Conservation (phyloP, 345 rosid genomes). For the Trapa incisa region DNA sequence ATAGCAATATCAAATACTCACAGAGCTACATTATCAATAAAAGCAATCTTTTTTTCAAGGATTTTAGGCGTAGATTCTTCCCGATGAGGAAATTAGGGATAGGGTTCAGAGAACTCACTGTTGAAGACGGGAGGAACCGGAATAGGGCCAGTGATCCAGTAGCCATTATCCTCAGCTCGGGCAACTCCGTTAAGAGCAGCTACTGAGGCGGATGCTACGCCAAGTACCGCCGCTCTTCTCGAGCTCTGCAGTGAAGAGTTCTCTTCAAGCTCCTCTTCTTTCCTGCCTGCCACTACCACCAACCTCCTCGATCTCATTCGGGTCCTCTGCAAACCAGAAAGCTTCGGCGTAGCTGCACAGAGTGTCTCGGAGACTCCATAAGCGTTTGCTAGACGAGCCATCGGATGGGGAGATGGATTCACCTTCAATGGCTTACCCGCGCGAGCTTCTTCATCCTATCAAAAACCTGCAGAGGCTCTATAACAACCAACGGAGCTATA, state of each 20-base stretch:
- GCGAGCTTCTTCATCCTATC: constrained; percentile 5
- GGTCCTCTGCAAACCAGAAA: constrained; percentile 9
- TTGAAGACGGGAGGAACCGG: constrained; percentile 51
- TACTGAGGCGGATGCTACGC: constrained; percentile 35
- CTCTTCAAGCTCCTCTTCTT: constrained; percentile 17
- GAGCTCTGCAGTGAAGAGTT: constrained; percentile 27
- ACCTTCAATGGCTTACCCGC: background rate
- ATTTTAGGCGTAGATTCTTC: too few relatives aligned
- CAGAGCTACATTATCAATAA: background rate
- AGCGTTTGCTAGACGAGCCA: constrained; percentile 38
- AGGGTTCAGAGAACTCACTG: constrained; percentile 18
- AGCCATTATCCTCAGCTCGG: constrained; percentile 58
- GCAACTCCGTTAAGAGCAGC: constrained; percentile 28
- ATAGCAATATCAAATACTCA: background rate
- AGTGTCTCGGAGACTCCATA: constrained; percentile 24
- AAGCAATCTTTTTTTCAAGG: too few relatives aligned
- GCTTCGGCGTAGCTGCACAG: constrained; percentile 16
- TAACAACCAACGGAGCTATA: constrained; percentile 30
- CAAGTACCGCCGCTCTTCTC: constrained; percentile 43
- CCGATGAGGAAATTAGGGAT: background rate
- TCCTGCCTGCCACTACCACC: constrained; percentile 17
- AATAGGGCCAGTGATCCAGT: constrained; percentile 51
- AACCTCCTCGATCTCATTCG: constrained; percentile 14
- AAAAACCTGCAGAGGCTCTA: constrained; percentile 5
- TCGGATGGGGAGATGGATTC: constrained; percentile 4